Percentiles rank a stretch among this genome's conserved stretches.
phyloP scores from a whole-genome alignment of 1,284 basidiomycete genomes.

The Mycena sp. region DNA sequence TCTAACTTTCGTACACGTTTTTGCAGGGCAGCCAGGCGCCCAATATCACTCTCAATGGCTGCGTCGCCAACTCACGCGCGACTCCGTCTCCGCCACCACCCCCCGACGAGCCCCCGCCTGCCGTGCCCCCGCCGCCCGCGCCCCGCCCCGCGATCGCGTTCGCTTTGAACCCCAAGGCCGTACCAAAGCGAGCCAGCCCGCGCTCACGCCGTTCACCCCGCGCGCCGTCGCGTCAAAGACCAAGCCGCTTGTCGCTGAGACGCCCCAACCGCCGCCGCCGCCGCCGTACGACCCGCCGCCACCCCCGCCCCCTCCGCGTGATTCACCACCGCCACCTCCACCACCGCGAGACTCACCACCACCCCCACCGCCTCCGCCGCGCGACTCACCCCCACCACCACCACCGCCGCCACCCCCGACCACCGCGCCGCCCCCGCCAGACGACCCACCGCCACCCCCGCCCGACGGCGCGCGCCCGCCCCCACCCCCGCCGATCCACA shows the following conservation, averaged over 20 bases:
- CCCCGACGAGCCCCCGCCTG: conserved; percentile 25
- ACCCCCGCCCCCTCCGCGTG: background rate
- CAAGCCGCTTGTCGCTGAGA: background rate
- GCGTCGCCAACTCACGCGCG: background rate
- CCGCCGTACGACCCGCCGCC: conserved; percentile 1
- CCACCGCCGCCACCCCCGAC: conserved; percentile 14
- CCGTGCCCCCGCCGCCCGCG: conserved; percentile 14
- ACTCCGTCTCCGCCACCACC: conserved; percentile 39
- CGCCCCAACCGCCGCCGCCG: background rate
- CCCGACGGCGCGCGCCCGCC: conserved; percentile 9
- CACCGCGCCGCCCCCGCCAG: conserved; percentile 15
- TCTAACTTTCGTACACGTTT: no score
- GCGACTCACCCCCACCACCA: background rate
- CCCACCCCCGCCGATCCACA: conserved; percentile 23
- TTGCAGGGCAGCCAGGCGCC: no score
- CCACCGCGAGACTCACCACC: background rate
- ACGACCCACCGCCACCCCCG: conserved; percentile 22
- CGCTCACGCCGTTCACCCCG: conserved; percentile 17
- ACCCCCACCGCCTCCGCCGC: background rate
- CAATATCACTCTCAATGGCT: conserved; percentile 7
- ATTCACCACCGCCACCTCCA: background rate
- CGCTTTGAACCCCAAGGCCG: background rate
- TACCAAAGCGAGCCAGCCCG: background rate
- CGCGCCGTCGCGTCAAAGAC: conserved; percentile 27
- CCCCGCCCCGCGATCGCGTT: conserved; percentile 25